Evolutionary conservation across 2,329 filamentous ascomycete species (phyloP).

Genomic region (Mycosphaerella sp.): DNA sequence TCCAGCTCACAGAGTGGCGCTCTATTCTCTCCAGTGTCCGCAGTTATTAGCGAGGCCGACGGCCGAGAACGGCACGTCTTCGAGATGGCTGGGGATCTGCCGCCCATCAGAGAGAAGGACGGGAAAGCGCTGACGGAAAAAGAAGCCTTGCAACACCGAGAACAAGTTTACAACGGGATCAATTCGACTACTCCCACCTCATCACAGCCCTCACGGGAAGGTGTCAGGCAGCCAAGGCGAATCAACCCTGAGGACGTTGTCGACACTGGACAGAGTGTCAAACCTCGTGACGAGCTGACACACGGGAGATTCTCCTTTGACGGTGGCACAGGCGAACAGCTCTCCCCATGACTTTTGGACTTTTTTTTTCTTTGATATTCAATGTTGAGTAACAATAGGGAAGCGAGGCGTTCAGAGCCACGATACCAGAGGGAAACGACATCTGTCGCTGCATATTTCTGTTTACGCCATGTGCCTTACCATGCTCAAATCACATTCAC

Average conservation of each 20-base stretch:
- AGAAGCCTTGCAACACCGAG: constrained; percentile 42
- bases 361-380: not conserved
- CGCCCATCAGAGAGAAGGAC: constrained; percentile 46
- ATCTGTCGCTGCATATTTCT: not conserved
- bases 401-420: constrained; percentile 1
- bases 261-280: constrained; percentile 4
- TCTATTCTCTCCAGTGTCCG: constrained; percentile 22
- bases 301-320: constrained; percentile 26
- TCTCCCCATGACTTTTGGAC: not conserved
- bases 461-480: not conserved
- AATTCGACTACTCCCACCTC: constrained; percentile 25
- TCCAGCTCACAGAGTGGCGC: constrained; percentile 22
- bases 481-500: not conserved
- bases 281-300: constrained; percentile 12
- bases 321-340: constrained; percentile 9
- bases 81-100: constrained; percentile 52
- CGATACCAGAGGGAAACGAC: not conserved
- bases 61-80: constrained; percentile 32
- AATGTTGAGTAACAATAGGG: not conserved
- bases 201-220: constrained; percentile 7
- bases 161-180: constrained; percentile 43
- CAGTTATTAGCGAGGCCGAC: constrained; percentile 25
- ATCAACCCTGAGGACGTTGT: constrained; percentile 26
- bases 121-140: constrained; percentile 45
- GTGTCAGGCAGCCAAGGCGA: constrained; percentile 16